These are phyloP conservation scores for Malbranchea zuffiana DNA, from an alignment of 2,329 filamentous ascomycete species.

Conservation along the genomic window DNA sequence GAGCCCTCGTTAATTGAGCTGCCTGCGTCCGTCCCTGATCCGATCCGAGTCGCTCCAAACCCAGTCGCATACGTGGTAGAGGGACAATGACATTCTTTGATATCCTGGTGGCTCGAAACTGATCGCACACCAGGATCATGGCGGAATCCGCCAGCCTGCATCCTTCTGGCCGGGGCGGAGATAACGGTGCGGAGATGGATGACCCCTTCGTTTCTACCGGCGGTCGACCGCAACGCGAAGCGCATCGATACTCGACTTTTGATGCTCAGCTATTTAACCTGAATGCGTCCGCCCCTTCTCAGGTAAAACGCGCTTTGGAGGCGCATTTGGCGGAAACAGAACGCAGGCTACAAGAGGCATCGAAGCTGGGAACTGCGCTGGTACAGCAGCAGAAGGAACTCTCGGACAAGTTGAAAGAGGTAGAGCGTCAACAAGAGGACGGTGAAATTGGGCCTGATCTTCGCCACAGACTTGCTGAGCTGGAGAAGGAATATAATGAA, in stretches of 20 bases:
- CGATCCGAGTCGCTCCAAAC: too few relatives aligned
- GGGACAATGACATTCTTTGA: slow-evolving; percentile 4
- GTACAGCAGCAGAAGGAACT: slow-evolving; percentile 79
- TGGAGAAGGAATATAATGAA: slow-evolving; percentile 93
- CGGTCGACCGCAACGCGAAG: slow-evolving; percentile 30
- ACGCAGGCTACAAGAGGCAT: slow-evolving; percentile 79
- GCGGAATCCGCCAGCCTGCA: slow-evolving; percentile 5
- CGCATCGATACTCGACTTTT: slow-evolving; percentile 70
- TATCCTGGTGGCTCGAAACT: slow-evolving; percentile 1
- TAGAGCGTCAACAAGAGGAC: slow-evolving; percentile 66
- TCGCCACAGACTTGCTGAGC: slow-evolving; percentile 67
- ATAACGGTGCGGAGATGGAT: slow-evolving; percentile 23
- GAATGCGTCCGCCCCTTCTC: slow-evolving; percentile 70
- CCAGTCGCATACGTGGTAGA: too few relatives aligned
- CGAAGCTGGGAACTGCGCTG: slow-evolving; percentile 74
- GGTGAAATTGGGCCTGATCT: slow-evolving; percentile 73
- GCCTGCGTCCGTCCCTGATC: too few relatives aligned
- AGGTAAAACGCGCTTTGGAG: slow-evolving; percentile 79
- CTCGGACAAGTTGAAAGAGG: slow-evolving; percentile 68
- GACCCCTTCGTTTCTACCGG: slow-evolving; percentile 49
- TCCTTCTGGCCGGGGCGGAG: neutral
- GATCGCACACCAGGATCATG: slow-evolving; percentile 6
- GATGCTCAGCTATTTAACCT: slow-evolving; percentile 70
- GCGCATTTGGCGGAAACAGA: slow-evolving; percentile 90
- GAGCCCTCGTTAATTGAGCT: too few relatives aligned